These are phyloP conservation scores for Botryotinia globosa DNA, from an alignment of 2,329 filamentous ascomycete genomes.

Conservation along the genomic window DNA sequence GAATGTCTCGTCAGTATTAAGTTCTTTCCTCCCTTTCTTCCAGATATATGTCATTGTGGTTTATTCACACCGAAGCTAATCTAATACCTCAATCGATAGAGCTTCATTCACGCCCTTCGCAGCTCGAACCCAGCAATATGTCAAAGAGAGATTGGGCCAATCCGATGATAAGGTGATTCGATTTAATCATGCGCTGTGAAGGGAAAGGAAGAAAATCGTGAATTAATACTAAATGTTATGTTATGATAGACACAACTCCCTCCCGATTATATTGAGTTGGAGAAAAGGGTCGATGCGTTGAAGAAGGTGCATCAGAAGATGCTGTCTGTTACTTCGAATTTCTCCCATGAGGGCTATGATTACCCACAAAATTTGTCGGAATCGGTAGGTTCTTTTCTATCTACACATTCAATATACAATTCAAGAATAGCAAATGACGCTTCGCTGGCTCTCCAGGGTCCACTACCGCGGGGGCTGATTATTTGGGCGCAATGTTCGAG, in stretches of 20 bases:
- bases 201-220: neutral
- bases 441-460: neutral
- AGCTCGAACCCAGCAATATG: conserved; percentile 91
- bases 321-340: conserved; percentile 93
- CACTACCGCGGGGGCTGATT: neutral
- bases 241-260: conserved; percentile 84
- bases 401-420: neutral
- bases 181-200: conserved; percentile 2
- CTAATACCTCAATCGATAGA: conserved; percentile 50
- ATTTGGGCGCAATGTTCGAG: neutral
- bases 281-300: conserved; percentile 96
- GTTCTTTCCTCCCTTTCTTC: conserved; percentile 23
- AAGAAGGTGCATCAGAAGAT: conserved; percentile 98
- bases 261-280: conserved; percentile 94
- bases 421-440: neutral
- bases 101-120: conserved; percentile 89
- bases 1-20: conserved; percentile 58
- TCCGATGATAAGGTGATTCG: conserved; percentile 79
- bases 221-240: conserved; percentile 6
- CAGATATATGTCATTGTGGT: conserved; percentile 25
- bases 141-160: conserved; percentile 95
- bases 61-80: conserved; percentile 30
- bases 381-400: conserved; percentile 14
- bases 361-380: conserved; percentile 87
- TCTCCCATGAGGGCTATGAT: conserved; percentile 83